phyloP scores from a whole-genome alignment of 768 basidiomycete genomes.

The Mycena galopus region DNA sequence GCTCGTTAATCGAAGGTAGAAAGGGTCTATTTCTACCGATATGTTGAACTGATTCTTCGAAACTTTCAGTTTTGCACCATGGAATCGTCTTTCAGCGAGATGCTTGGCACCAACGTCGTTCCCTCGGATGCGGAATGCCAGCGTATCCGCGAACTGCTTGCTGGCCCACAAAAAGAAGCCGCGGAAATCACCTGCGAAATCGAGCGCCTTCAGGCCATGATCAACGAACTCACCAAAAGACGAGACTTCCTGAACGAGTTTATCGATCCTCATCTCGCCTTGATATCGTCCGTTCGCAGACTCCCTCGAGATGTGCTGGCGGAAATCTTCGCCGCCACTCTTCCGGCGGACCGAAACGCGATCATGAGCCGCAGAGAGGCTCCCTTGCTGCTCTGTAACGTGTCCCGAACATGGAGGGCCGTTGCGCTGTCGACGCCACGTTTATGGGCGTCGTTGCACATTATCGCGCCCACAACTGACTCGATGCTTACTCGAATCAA shows the following conservation, averaged over 20 bases:
- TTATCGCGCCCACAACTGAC: not conserved
- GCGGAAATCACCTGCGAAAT: not conserved
- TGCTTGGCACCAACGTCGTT: not conserved
- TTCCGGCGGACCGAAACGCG: conserved; percentile 6
- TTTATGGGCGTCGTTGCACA: conserved; percentile 8
- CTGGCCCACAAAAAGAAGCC: not conserved
- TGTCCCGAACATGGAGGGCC: conserved; percentile 1
- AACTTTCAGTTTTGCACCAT: too few species aligned
- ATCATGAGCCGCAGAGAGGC: not conserved
- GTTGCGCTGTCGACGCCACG: conserved; percentile 6
- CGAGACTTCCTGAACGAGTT: not conserved
- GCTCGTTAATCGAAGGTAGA: too few species aligned
- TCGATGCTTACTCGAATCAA: not conserved
- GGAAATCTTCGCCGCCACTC: not conserved
- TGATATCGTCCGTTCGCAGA: conserved; percentile 7
- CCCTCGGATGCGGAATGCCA: not conserved
- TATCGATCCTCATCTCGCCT: not conserved
- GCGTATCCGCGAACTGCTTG: conserved; percentile 2
- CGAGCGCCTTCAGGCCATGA: not conserved
- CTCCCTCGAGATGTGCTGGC: not conserved
- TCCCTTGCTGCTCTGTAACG: conserved; percentile 2
- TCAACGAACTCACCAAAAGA: not conserved
- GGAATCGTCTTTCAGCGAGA: too few species aligned
- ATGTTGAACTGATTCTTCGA: too few species aligned
- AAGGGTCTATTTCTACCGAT: too few species aligned